Conservation (phyloP, 768 basidiomycete genomes). For the Pleurotus pulmonarius region DNA sequence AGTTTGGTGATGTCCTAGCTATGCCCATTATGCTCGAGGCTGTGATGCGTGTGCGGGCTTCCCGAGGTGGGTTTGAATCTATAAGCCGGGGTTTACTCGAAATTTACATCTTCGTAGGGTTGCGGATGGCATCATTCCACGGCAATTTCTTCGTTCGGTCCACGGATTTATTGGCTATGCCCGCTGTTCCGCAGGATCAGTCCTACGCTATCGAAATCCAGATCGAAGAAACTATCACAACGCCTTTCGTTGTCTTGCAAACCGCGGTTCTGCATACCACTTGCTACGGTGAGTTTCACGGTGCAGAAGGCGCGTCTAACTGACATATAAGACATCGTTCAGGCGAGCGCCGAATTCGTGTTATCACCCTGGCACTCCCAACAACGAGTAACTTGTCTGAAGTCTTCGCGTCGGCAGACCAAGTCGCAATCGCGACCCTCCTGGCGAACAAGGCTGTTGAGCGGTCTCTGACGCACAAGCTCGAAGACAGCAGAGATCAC, state of each 20-base stretch:
- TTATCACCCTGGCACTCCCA: slow-evolving; percentile 83
- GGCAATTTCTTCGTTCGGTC: slow-evolving; percentile 99
- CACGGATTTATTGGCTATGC: slow-evolving; percentile 93
- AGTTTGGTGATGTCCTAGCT: slow-evolving; percentile 90
- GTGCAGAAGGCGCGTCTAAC: background rate
- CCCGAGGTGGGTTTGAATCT: slow-evolving; percentile 56
- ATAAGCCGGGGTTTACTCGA: background rate
- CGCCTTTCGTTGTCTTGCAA: slow-evolving; percentile 91
- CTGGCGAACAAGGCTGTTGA: slow-evolving; percentile 94
- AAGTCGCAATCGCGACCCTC: slow-evolving; percentile 79
- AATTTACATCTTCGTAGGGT: slow-evolving; percentile 37
- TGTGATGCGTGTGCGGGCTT: slow-evolving; percentile 97
- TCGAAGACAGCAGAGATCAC: slow-evolving; percentile 89
- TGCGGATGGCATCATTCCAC: slow-evolving; percentile 97
- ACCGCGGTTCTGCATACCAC: slow-evolving; percentile 94
- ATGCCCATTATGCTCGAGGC: slow-evolving; percentile 96
- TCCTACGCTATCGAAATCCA: slow-evolving; percentile 95
- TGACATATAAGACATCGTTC: background rate
- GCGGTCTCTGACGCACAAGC: slow-evolving; percentile 74
- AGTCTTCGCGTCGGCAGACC: slow-evolving; percentile 86
- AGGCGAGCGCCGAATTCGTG: slow-evolving; percentile 87
- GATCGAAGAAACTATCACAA: slow-evolving; percentile 89
- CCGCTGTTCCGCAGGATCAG: slow-evolving; percentile 94
- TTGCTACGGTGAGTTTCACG: slow-evolving; percentile 60
- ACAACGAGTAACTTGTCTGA: slow-evolving; percentile 87